Evolutionary conservation across 2,329 filamentous ascomycete genomes (phyloP).

Genomic region (Fonsecaea erecta): DNA sequence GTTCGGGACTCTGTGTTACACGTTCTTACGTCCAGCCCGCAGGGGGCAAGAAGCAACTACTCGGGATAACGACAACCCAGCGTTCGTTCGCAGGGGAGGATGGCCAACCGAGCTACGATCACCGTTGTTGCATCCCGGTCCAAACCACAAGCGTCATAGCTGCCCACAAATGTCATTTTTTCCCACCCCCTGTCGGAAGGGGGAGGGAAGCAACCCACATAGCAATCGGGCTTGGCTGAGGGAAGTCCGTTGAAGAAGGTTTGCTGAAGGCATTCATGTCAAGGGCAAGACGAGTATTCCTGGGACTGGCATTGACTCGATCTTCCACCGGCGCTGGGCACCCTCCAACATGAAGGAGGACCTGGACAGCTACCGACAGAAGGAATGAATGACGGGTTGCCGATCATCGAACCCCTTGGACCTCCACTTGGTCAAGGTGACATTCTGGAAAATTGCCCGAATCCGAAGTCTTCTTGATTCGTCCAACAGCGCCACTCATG

Average conservation of each 20-base stretch:
- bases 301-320: not conserved
- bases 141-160: not conserved
- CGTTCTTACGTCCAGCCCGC: not conserved
- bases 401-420: not conserved
- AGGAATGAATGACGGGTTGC: not conserved
- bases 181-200: not conserved
- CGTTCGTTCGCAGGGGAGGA: not conserved
- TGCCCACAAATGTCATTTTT: not conserved
- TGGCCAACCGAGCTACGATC: not conserved
- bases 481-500: not conserved
- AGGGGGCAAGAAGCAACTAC: constrained; percentile 1
- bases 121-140: not conserved
- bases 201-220: not conserved
- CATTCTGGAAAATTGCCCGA: constrained; percentile 30
- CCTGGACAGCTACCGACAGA: not conserved
- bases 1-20: not conserved
- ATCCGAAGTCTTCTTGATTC: constrained; percentile 1
- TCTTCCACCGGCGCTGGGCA: not conserved
- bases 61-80: not conserved
- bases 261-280: not conserved
- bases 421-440: constrained; percentile 2
- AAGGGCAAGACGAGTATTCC: not conserved
- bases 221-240: not conserved
- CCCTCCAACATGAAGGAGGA: not conserved
- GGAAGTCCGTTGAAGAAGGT: not conserved